Conservation (phyloP, 768 basidiomycete species). For the Lactifluus piperatus region DNA sequence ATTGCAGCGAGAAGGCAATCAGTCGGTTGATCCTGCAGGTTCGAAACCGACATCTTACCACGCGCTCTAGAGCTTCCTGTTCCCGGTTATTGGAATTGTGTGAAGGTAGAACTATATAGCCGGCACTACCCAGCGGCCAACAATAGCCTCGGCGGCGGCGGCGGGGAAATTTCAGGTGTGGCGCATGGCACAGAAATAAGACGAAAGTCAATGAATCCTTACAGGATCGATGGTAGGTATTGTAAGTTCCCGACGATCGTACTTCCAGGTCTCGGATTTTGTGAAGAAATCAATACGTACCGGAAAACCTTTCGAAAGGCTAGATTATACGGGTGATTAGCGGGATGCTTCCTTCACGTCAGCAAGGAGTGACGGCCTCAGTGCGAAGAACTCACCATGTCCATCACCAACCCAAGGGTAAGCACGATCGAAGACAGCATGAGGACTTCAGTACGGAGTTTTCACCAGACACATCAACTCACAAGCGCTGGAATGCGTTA, state of each 20-base stretch:
- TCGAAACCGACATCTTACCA: neutral
- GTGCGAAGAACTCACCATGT: neutral
- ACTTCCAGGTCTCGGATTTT: neutral
- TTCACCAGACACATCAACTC: neutral
- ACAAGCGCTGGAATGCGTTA: slow-evolving; percentile 3
- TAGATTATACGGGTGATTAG: neutral
- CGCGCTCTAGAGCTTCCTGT: neutral
- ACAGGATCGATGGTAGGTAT: neutral
- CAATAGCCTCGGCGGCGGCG: neutral
- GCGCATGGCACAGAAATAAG: neutral
- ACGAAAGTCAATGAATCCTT: neutral
- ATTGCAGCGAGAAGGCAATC: neutral
- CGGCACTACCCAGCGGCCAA: neutral
- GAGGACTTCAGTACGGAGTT: neutral
- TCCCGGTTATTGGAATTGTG: neutral
- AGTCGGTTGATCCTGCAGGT: neutral
- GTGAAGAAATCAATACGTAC: neutral
- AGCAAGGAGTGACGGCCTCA: neutral
- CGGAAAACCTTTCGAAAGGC: slow-evolving; percentile 7
- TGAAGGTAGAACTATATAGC: neutral
- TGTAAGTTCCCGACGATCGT: neutral
- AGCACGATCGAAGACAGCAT: neutral
- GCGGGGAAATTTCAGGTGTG: neutral
- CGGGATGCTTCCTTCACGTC: neutral
- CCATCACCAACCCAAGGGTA: neutral